Base-by-base conservation (phyloP, 1,139 yeast species). In the Debaryomyces fabryi region DNA sequence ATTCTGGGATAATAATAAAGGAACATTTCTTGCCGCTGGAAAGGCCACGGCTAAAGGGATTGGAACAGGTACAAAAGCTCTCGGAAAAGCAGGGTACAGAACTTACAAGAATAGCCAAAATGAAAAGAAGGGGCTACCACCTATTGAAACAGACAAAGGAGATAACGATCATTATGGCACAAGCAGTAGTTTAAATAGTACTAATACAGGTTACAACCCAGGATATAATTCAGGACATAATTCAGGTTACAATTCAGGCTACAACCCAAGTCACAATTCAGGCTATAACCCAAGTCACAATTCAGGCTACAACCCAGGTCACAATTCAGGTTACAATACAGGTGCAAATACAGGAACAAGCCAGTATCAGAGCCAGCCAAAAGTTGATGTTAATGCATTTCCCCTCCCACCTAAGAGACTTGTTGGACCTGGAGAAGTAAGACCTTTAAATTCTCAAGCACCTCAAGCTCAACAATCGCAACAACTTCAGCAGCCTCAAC, bases 1-100 rank as follows among this genome's bases (percentile, higher is more conserved):
- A 4, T 81, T 79, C 55, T 80, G 84, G 84, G 82, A 79, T 25
- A 74, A 76, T 51, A 76, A 80, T 59, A 79, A 79, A 52, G 84
- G 65, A 44, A 55, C 75, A 0, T 69, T 81, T 59, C 78, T 77
- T 49, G 57, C 76, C 1, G 83, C 76, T 0, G 78, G 83, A 2
- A 55, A 65, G 8, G 71, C 81, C 13, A 74, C 81, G 0, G 72
- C 68, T 43, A 71, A 67, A 50, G 83, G 82, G 2, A 74, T 80
- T 37, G 84, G 82, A 6, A 65, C 60, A 42, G 85, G 83, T 3
- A 68, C 79, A 6, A 75, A 68, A 35, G 74, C 81, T 0, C 65
- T 77, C 1, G 68, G 75, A 4, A 74, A 74, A 52, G 84, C 83
- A 4, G 84, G 85, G 0, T 70, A 73, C 50, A 60, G 63, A 16